Percentiles rank a stretch among this genome's conserved stretches.
phyloP scores from a whole-genome alignment of 2,329 filamentous ascomycete species.

The Talaromyces rugulosus region DNA sequence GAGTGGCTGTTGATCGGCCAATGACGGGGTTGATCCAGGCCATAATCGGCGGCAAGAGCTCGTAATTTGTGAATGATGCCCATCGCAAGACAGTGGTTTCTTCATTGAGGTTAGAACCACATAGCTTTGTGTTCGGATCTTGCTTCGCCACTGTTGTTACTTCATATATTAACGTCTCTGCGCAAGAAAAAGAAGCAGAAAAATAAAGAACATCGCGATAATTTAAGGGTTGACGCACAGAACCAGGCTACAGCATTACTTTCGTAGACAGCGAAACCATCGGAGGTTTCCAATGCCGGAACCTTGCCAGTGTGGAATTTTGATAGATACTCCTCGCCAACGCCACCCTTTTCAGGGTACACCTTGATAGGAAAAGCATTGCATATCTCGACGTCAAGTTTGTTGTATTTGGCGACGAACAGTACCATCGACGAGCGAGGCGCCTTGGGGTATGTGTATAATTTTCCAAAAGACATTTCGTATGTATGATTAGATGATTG shows the following conservation, averaged over 20 bases:
- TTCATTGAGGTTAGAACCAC: not conserved
- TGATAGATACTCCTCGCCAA: constrained; percentile 2
- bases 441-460: constrained; percentile 1
- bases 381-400: not conserved
- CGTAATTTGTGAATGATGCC: constrained; percentile 6
- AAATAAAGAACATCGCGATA: no score
- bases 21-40: constrained; percentile 3
- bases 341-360: constrained; percentile 2
- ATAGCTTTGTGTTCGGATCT: not conserved
- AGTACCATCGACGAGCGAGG: constrained; percentile 1
- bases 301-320: constrained; percentile 4
- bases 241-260: constrained; percentile 3
- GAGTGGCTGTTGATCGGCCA: not conserved
- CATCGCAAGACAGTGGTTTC: constrained; percentile 1
- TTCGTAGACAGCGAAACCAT: constrained; percentile 1
- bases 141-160: constrained; percentile 1
- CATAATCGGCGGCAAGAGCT: constrained; percentile 2
- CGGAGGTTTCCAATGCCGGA: not conserved
- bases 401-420: not conserved
- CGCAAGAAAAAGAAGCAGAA: not conserved
- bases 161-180: not conserved
- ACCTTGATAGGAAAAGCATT: constrained; percentile 1
- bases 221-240: not conserved
- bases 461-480: constrained; percentile 5
- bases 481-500: not conserved